phyloP scores from a whole-genome alignment of 345 rosid genomes.

The Euclidium syriacum region DNA sequence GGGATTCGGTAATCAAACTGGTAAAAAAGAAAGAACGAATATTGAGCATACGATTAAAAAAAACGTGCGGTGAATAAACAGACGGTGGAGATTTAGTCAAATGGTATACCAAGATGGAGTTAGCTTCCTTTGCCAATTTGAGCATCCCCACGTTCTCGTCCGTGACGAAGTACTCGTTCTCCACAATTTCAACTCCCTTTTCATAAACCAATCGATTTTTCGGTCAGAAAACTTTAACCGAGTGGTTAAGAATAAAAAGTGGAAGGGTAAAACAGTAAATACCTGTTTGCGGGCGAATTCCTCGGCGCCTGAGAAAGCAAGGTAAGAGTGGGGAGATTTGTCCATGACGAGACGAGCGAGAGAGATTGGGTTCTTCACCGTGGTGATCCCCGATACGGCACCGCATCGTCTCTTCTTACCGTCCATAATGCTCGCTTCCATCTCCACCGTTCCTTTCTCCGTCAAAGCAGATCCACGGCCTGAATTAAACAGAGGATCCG shows the following conservation, averaged over 20 bases:
- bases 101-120: constrained; percentile 66
- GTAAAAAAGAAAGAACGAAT: neutral
- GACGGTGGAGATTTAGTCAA: constrained; percentile 12
- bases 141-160: constrained; percentile 87
- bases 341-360: constrained; percentile 98
- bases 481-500: constrained; percentile 90
- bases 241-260: neutral
- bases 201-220: neutral
- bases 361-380: constrained; percentile 84
- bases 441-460: constrained; percentile 85
- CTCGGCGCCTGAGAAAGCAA: constrained; percentile 88
- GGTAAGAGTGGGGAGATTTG: constrained; percentile 90
- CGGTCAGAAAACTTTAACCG: neutral
- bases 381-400: constrained; percentile 82
- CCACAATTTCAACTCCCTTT: constrained; percentile 82
- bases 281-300: constrained; percentile 86
- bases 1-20: constrained; percentile 91
- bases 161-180: constrained; percentile 76
- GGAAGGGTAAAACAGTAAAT: constrained; percentile 7
- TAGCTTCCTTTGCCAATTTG: constrained; percentile 82
- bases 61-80: constrained; percentile 6
- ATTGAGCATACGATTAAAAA: neutral
- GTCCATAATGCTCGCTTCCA: constrained; percentile 99
- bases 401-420: constrained; percentile 84
- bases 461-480: constrained; percentile 97